Evolutionary conservation across 1,284 basidiomycete genomes (phyloP), one percentile per base, ranked within the genome.

Genomic region (Ustanciosporium gigantosporum): DNA sequence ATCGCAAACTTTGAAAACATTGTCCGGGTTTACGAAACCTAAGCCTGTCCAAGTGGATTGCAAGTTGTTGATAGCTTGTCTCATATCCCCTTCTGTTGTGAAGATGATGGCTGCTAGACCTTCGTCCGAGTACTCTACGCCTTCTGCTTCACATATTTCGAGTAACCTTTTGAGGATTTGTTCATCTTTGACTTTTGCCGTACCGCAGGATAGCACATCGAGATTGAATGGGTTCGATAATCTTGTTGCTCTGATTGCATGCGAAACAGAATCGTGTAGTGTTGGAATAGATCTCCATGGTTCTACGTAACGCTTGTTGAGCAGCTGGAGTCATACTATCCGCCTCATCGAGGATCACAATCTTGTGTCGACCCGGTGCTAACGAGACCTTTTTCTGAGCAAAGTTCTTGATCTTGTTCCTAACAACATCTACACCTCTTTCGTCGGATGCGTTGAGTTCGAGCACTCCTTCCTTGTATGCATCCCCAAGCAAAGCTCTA

Each of bases 1-100:
- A 78, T 99, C 95, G 81, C 95, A 98, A 46, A 99, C 95, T 85
- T 97, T 97, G 86, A 97, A 99, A 24, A 99, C 95, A 69, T 95
- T 95, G 69, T 95, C 92, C n/a, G 88, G 88, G n/a, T 89, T 93
- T 44, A 98, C 87, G 68, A 97, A 95, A 21, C 90, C 89, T 77
- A 97, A 94, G 2, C 95, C 95, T 2, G 92, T 90, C 79, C 87
- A 86, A 2, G 95, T 98, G 4, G 92, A 96, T 76, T 98, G 95
- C 3, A 98, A 83, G 76, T 99, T 98, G 80, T 99, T 98, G 81
- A 98, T 92, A 0, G 95, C 95, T 81, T 99, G 95, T 38, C 95
- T 88, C 94, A 99, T 97, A 79, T 99, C 95, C n/a, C 95, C 95
- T 80, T 99, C 95, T 6, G 92, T 88, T 0, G 95, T 98, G 80